Evolutionary conservation across 345 rosid species (phyloP).

Genomic region (Ailanthus altissimus): DNA sequence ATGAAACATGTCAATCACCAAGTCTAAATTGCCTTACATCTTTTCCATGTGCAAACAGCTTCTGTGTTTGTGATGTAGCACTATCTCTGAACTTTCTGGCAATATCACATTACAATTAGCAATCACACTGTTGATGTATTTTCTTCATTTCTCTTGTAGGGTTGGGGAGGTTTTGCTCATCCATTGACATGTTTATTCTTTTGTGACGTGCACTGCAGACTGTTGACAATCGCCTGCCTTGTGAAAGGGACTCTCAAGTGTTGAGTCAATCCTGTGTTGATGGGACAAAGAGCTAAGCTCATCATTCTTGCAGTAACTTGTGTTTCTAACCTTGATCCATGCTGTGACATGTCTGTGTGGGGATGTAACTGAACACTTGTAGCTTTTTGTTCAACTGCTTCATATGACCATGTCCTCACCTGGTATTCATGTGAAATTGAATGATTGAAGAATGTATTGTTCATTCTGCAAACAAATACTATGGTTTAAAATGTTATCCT

Average conservation of each 20-base stretch:
- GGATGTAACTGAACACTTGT: constrained; percentile 6
- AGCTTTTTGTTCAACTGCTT: constrained; percentile 21
- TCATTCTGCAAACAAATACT: constrained; percentile 8
- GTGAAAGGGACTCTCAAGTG: constrained; percentile 11
- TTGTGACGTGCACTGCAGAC: constrained; percentile 26
- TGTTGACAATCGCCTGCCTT: constrained; percentile 17
- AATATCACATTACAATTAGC: background rate
- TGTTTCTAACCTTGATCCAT: constrained; percentile 27
- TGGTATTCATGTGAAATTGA: constrained; percentile 21
- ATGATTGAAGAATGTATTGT: constrained; percentile 10
- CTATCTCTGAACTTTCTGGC: background rate
- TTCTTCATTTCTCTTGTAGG: background rate
- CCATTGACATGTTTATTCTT: background rate
- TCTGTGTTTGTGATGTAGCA: background rate
- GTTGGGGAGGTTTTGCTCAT: background rate
- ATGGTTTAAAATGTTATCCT: background rate
- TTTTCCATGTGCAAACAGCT: background rate
- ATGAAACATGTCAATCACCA: background rate
- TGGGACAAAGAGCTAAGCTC: constrained; percentile 21
- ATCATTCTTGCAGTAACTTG: constrained; percentile 25
- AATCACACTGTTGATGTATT: background rate
- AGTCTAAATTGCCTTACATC: background rate
- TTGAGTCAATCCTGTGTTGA: constrained; percentile 1
- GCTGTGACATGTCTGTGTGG: constrained; percentile 21
- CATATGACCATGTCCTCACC: constrained; percentile 22